Evolutionary conservation across 257 asterid genomes (phyloP), one percentile per base, ranked within the genome.

Genomic region (Avicennia marina): DNA sequence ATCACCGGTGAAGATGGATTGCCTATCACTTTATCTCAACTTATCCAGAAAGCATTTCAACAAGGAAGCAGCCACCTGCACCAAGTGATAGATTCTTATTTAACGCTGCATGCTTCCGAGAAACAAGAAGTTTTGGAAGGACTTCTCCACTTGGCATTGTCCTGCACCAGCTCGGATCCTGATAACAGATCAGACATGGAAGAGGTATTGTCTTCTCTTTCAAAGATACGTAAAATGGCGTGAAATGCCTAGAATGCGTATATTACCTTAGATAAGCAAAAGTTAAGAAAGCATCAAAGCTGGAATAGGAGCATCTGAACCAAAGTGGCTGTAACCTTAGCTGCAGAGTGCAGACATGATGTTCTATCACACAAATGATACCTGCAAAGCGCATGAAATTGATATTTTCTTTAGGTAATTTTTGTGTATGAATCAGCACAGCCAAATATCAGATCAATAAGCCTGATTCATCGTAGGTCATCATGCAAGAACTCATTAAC

Each of bases 131-230:
- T 63, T 50, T 4, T 84, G 2, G 83, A 78, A 69, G 82, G 64
- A 52, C 77, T 90, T 53, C 83, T 90, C 20, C 55, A n/a, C 22
- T 66, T 90, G 62, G 90, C 86, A 17, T 64, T 86, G 58, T 81
- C 89, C 21, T 90, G 97, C 73, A 73, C 88, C 50, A 58, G 58
- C 60, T 53, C 69, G 0, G 72, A 80, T 49, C 95, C 97, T 4
- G 86, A 77, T 16, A 73, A 72, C 39, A 72, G 95, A 36, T 93
- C 97, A 13, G 72, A 78, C 50, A 90, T 86, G 93, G 87, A 86
- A 15, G 53, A 73, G 38, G 89, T 84, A 50, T 34, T 78, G 64
- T 16, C 75, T 46, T 73, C 77, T 57, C 82, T 90, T 49, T 45
- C 56, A 6, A 84, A 86, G 74, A 69, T 81, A 52, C 79, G 76